These are phyloP conservation scores for Coccomyxa sp. DNA, from an alignment of 139 green algal genomes.

Conservation along the genomic window DNA sequence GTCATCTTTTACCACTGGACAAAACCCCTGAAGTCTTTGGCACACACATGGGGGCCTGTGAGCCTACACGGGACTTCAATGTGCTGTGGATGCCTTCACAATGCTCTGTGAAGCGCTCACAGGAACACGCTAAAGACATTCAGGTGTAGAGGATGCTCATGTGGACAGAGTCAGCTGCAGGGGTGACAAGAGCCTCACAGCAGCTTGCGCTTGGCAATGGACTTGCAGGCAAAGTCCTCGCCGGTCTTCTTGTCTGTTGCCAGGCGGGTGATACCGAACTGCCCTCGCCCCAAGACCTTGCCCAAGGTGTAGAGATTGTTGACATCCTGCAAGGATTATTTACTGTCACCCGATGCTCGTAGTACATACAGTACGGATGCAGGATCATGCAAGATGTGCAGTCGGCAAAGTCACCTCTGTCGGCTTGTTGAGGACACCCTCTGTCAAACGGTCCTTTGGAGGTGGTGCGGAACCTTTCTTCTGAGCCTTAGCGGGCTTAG, in stretches of 20 bases:
- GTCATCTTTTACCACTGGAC: neutral
- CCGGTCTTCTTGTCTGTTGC: conserved; percentile 35
- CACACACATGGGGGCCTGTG: no score
- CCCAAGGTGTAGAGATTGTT: conserved; percentile 37
- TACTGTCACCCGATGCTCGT: neutral
- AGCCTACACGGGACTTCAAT: no score
- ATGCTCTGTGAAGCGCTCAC: no score
- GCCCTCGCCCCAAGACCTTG: conserved; percentile 44
- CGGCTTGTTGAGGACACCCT: neutral
- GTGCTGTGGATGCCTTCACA: no score
- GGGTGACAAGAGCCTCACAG: conserved; percentile 18
- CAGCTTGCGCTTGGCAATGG: conserved; percentile 93
- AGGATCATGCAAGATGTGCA: neutral
- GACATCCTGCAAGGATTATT: conserved; percentile 34
- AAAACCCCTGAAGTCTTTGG: no score
- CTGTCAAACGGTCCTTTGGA: neutral
- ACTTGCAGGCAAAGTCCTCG: conserved; percentile 79
- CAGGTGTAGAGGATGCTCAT: no score
- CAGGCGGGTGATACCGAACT: conserved; percentile 42
- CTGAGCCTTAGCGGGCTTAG: neutral
- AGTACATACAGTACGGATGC: neutral
- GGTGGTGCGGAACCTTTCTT: neutral
- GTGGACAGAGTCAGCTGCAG: no score
- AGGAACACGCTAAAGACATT: no score
- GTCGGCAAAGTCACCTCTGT: neutral